Evolutionary conservation across 495 filamentous ascomycete genomes (phyloP).

Genomic region (Polyplosphaeria fusca): DNA sequence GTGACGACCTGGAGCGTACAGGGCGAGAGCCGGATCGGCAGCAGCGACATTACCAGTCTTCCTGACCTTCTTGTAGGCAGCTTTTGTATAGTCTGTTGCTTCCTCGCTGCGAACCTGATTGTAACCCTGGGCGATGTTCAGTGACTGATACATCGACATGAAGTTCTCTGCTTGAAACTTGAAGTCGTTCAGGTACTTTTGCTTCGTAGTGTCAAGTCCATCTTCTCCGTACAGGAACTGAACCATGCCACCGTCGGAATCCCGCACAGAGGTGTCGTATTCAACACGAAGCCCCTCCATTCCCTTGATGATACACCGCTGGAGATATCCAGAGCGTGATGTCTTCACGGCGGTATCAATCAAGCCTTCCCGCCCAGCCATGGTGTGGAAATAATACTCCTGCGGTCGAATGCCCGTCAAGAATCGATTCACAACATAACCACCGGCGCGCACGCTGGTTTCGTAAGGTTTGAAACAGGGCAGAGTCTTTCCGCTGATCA

Average conservation of each 20-base stretch:
- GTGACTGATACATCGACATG: constrained; percentile 52
- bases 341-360: constrained; percentile 99
- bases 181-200: constrained; percentile 87
- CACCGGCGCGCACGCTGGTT: constrained; percentile 82
- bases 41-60: constrained; percentile 64
- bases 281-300: constrained; percentile 93
- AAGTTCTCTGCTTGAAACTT: constrained; percentile 84
- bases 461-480: constrained; percentile 94
- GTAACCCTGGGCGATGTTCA: constrained; percentile 53
- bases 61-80: constrained; percentile 72
- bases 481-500: constrained; percentile 96
- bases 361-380: constrained; percentile 97
- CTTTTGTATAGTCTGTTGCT: constrained; percentile 63
- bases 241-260: constrained; percentile 86
- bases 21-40: constrained; percentile 72
- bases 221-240: constrained; percentile 98
- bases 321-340: constrained; percentile 90
- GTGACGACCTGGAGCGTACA: constrained; percentile 70
- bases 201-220: constrained; percentile 88
- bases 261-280: constrained; percentile 91
- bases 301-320: constrained; percentile 97
- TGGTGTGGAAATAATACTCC: constrained; percentile 99
- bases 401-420: constrained; percentile 97
- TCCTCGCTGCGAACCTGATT: constrained; percentile 46
- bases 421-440: constrained; percentile 93